Base-by-base conservation (phyloP, 1,284 basidiomycete species). In the Paramarasmius palmivorus region DNA sequence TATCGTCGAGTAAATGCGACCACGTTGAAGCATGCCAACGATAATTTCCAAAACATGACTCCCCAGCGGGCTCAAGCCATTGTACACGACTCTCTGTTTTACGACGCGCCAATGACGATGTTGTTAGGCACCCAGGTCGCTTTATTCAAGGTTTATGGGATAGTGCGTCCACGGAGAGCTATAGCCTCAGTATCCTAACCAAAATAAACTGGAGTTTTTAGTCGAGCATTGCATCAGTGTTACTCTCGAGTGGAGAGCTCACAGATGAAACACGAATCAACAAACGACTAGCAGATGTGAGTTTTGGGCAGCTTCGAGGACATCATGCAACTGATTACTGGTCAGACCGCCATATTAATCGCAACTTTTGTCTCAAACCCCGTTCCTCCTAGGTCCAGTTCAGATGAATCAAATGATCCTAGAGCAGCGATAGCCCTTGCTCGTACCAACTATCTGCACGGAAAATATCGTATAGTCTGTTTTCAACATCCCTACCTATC, bases 111-210 rank as follows among this genome's bases (percentile, higher is more conserved):
- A 14, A 40, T 53, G 45, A 48, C 38, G 10, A 53, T 53, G 52
- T 20, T 53, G 5, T 26, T 53, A 25, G 52, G 52, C 2, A 48
- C 45, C 19, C 52, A 53, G 35, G 25, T 53, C 1, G 36, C 52
- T 7, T 53, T 53, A 26, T 53, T 53, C 52, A 53, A 53, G 37
- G 45, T 53, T 32, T 53, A 32, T 41, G 52, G 44, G 22, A 47
- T 53, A 8, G 52, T 53, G n/a, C n/a, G n/a, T n/a, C n/a, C n/a
- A n/a, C n/a, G 36, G 22, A 46, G 12, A 38, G 20, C 4, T 8
- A 3, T 32, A 2, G 20, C 6, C 39, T 20, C 14, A 7, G 35
- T 48, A 26, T 14, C 6, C 23, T 15, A n/a, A 26, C 9, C 12
- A 6, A 29, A 22, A 14, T 4, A 7, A 12, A 10, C 10, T 38